phyloP scores from a whole-genome alignment of 1,139 yeast genomes.

The Taiozyma sp. region DNA sequence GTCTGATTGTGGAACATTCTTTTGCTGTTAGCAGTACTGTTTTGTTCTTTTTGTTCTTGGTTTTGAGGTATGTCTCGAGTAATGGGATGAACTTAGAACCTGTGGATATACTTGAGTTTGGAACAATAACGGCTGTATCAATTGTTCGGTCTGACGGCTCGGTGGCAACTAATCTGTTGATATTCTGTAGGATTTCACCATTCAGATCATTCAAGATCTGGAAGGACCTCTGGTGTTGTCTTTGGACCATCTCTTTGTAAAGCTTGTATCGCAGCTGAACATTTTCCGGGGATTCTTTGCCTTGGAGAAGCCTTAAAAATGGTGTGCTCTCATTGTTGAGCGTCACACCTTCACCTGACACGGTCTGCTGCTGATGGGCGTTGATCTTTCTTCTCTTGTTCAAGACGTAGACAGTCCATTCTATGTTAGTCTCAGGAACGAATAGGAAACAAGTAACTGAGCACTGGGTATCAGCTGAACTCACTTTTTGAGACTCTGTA shows the following conservation, averaged over 20 bases:
- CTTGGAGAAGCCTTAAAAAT: constrained; percentile 34
- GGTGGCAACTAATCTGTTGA: constrained; percentile 5
- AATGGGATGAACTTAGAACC: constrained; percentile 43
- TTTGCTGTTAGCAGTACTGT: constrained; percentile 38
- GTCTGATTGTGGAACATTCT: constrained; percentile 37
- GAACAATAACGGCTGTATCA: constrained; percentile 39
- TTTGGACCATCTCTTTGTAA: constrained; percentile 30
- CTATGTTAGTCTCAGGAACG: not conserved
- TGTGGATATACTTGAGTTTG: constrained; percentile 55
- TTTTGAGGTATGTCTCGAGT: constrained; percentile 29
- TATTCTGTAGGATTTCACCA: constrained; percentile 9
- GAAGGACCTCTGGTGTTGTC: constrained; percentile 8
- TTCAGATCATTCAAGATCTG: constrained; percentile 16
- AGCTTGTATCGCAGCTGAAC: constrained; percentile 34
- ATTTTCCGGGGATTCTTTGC: constrained; percentile 35
- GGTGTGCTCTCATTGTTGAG: constrained; percentile 22
- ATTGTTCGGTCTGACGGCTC: constrained; percentile 4
- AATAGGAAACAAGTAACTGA: not conserved
- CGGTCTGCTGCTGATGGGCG: not conserved
- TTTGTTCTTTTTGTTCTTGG: constrained; percentile 28
- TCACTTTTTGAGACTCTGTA: constrained; percentile 14
- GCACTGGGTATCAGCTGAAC: not conserved
- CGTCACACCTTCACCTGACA: constrained; percentile 15
- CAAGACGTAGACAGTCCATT: constrained; percentile 11
- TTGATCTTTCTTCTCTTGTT: constrained; percentile 1